A percentile compares a stretch with the other conserved stretches of the same genome.
phyloP scores from a whole-genome alignment of 2,329 filamentous ascomycete genomes.

The Sporothrix protearum region DNA sequence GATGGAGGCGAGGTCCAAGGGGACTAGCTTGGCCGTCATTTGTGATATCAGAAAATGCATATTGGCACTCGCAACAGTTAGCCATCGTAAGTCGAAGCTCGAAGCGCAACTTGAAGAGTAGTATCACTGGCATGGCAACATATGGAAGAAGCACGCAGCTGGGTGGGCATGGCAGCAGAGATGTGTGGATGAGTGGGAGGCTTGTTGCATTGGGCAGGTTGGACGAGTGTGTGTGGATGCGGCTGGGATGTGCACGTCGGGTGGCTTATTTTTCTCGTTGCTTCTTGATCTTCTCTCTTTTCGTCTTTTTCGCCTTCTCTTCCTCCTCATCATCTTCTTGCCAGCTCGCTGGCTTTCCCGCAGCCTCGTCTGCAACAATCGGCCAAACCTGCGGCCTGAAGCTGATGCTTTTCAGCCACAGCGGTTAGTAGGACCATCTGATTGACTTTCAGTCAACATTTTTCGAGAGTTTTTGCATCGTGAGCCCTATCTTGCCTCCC shows the following conservation, averaged over 20 bases:
- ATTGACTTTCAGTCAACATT: too few relatives aligned
- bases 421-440: neutral
- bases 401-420: neutral
- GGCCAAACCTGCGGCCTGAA: neutral
- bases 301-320: neutral
- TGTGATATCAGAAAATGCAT: neutral
- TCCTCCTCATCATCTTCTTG: neutral
- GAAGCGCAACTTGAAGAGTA: neutral
- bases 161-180: neutral
- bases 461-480: neutral
- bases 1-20: neutral
- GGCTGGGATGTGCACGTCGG: neutral
- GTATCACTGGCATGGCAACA: neutral
- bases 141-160: constrained; percentile 1
- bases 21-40: neutral
- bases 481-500: neutral
- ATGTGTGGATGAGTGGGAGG: neutral
- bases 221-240: constrained; percentile 3
- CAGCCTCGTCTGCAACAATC: neutral
- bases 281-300: neutral
- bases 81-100: neutral
- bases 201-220: neutral
- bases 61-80: neutral
- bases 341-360: neutral
- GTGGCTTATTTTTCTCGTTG: neutral